phyloP scores from a whole-genome alignment of 495 filamentous ascomycete species.

The Daldinia bambusicola region DNA sequence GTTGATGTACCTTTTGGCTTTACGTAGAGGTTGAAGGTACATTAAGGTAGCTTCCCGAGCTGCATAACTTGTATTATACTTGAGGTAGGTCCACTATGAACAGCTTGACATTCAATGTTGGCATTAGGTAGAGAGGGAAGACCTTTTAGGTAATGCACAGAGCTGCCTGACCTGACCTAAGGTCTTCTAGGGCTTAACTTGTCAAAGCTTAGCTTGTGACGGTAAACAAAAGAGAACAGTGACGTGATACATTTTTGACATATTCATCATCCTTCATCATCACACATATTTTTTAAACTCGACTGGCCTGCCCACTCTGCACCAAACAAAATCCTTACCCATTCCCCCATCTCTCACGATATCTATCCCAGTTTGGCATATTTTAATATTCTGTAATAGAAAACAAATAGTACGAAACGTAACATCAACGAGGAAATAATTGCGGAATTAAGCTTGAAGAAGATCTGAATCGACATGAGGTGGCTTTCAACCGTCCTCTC shows the following conservation, averaged over 20 bases:
- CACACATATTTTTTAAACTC: conserved; percentile 33
- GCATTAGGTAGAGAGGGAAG: too few relatives aligned
- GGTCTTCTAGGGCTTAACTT: background rate
- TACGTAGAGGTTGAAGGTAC: conserved; percentile 6
- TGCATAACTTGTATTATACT: background rate
- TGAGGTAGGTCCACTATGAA: too few relatives aligned
- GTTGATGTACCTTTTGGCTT: conserved; percentile 10
- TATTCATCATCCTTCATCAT: conserved; percentile 36
- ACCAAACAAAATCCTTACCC: conserved; percentile 27
- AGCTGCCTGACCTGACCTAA: conserved; percentile 1
- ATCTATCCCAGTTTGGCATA: conserved; percentile 7
- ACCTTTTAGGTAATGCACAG: background rate
- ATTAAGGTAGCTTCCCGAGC: background rate
- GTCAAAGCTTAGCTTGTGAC: conserved; percentile 19
- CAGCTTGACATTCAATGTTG: too few relatives aligned
- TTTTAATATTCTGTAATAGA: background rate
- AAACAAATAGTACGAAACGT: background rate
- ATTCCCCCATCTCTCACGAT: conserved; percentile 22
- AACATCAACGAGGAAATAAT: conserved; percentile 3
- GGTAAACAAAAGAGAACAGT: conserved; percentile 42
- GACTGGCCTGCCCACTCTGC: conserved; percentile 9
- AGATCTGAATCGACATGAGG: conserved; percentile 68
- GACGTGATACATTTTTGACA: conserved; percentile 40
- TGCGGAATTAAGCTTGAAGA: background rate
- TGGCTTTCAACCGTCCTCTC: conserved; percentile 75